Evolutionary conservation across 805 yeast species (phyloP).

Genomic region (Yarrowia yakushimensis): DNA sequence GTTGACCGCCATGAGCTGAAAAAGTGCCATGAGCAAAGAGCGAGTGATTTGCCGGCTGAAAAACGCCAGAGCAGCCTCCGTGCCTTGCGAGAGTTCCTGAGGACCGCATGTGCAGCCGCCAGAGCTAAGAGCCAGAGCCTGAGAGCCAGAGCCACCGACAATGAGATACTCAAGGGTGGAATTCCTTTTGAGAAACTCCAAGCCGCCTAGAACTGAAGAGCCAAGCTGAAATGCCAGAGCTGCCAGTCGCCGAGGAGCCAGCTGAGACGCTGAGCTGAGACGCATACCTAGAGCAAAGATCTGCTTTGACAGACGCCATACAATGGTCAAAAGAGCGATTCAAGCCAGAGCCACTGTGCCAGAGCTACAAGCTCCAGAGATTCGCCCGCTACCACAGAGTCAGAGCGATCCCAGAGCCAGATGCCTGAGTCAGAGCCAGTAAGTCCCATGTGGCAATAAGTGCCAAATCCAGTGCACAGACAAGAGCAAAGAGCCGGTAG

Average conservation of each 20-base stretch:
- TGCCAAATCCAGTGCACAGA: neutral
- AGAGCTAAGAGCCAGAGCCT: neutral
- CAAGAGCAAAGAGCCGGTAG: too few species aligned
- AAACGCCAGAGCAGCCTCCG: neutral
- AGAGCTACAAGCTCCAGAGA: too few species aligned
- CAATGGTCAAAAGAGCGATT: neutral
- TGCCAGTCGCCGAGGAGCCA: neutral
- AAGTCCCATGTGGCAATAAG: neutral
- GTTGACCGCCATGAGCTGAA: neutral
- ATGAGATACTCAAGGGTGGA: neutral
- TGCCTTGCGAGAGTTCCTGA: neutral
- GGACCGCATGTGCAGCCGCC: neutral
- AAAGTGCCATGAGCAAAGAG: neutral
- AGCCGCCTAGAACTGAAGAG: neutral
- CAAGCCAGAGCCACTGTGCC: neutral
- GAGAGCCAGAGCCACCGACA: neutral
- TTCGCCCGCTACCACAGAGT: too few species aligned
- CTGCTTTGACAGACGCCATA: neutral
- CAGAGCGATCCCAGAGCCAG: neutral
- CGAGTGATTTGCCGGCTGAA: neutral
- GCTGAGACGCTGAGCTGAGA: neutral
- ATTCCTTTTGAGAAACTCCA: neutral
- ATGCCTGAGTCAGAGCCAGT: neutral
- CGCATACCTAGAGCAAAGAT: neutral
- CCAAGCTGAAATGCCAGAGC: slow-evolving; percentile 1